Percentiles rank a stretch among this genome's conserved stretches.
These are phyloP conservation scores for Rhizopogon roseolus DNA, from an alignment of 768 basidiomycete genomes.

Conservation along the genomic window DNA sequence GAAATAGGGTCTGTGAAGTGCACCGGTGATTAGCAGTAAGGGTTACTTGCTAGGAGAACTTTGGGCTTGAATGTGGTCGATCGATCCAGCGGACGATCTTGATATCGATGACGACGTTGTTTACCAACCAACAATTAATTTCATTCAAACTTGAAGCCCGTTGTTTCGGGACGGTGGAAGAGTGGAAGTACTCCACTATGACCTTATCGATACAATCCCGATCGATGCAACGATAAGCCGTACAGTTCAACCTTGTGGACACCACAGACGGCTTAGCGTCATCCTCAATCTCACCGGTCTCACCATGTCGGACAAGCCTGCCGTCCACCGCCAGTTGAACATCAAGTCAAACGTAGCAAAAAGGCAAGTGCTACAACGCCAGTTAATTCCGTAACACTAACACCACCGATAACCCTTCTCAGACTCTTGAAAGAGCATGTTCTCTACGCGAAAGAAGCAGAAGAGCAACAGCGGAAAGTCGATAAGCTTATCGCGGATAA, in stretches of 20 bases:
- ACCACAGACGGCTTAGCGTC: no score
- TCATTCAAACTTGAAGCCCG: no score
- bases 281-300: not conserved
- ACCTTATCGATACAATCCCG: no score
- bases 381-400: not conserved
- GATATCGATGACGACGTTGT: no score
- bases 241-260: no score
- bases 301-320: slow-evolving; percentile 11
- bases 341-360: slow-evolving; percentile 56
- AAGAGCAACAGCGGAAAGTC: slow-evolving; percentile 51
- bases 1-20: not conserved
- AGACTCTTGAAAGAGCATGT: slow-evolving; percentile 68
- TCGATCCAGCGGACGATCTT: not conserved
- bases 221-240: no score
- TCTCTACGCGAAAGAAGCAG: slow-evolving; percentile 63
- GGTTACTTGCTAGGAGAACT: not conserved
- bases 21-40: not conserved
- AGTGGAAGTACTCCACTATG: no score
- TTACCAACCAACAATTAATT: no score
- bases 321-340: slow-evolving; percentile 62
- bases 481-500: slow-evolving; percentile 56
- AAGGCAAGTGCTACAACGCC: not conserved
- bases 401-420: not conserved
- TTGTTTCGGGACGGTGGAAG: no score
- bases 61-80: not conserved